These are phyloP conservation scores for Colletotrichum euphorbiae DNA, from an alignment of 2,329 filamentous ascomycete species.

Conservation along the genomic window DNA sequence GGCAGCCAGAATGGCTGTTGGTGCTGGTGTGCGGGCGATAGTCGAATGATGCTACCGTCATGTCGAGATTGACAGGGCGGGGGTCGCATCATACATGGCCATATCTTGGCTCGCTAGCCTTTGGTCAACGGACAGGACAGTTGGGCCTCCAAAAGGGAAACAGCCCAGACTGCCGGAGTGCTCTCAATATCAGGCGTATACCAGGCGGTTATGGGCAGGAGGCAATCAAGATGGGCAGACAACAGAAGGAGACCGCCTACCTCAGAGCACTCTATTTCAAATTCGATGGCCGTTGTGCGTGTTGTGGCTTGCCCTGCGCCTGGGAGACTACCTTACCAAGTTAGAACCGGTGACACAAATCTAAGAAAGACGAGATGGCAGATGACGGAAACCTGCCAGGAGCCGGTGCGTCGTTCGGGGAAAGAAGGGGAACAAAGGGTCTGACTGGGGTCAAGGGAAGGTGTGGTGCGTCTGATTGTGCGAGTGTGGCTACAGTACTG, in stretches of 20 bases:
- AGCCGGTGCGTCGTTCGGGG: slow-evolving; percentile 18
- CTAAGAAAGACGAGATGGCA: neutral
- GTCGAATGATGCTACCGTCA: slow-evolving; percentile 39
- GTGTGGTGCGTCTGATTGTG: slow-evolving; percentile 26
- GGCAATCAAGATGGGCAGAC: slow-evolving; percentile 35
- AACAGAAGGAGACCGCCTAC: slow-evolving; percentile 19
- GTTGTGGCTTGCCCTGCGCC: neutral
- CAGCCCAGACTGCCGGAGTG: neutral
- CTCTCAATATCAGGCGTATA: slow-evolving; percentile 28
- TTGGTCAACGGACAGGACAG: slow-evolving; percentile 27
- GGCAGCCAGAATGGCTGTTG: slow-evolving; percentile 12
- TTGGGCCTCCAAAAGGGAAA: slow-evolving; percentile 5
- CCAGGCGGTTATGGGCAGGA: slow-evolving; percentile 26
- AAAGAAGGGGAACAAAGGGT: slow-evolving; percentile 20
- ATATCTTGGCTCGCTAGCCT: slow-evolving; percentile 34
- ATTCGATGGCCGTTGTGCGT: neutral
- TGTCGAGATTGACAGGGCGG: slow-evolving; percentile 36
- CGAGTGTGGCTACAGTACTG: slow-evolving; percentile 23
- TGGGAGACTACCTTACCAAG: slow-evolving; percentile 1
- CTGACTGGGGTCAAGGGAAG: slow-evolving; percentile 17
- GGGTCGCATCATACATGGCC: slow-evolving; percentile 37
- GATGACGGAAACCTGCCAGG: slow-evolving; percentile 24
- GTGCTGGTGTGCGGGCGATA: slow-evolving; percentile 21
- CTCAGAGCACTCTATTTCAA: slow-evolving; percentile 20
- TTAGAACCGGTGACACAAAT: neutral